phyloP scores from a whole-genome alignment of 768 basidiomycete genomes.

The Collybia sp. region DNA sequence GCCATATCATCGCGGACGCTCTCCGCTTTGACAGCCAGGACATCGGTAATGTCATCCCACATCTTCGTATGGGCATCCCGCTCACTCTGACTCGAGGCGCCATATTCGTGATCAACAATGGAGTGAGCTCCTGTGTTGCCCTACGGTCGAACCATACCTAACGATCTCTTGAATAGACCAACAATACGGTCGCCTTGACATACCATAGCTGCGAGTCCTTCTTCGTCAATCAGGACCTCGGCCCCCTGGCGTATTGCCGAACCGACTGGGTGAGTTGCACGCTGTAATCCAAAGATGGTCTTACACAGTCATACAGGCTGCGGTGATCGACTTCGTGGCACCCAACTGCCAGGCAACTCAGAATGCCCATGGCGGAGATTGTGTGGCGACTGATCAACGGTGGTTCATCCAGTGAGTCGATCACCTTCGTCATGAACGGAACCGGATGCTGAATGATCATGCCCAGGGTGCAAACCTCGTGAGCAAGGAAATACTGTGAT shows the following conservation, averaged over 20 bases:
- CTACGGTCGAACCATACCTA: not conserved
- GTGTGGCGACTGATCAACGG: conserved; percentile 38
- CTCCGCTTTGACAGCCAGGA: conserved; percentile 42
- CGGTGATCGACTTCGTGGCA: conserved; percentile 34
- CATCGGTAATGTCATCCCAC: conserved; percentile 19
- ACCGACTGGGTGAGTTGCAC: conserved; percentile 35
- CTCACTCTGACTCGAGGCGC: conserved; percentile 14
- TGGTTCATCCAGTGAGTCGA: conserved; percentile 46
- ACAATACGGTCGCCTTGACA: conserved; percentile 34
- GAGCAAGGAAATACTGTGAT: not conserved
- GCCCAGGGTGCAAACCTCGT: conserved; percentile 15
- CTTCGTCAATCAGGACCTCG: conserved; percentile 42
- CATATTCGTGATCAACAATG: conserved; percentile 25
- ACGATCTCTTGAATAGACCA: conserved; percentile 16
- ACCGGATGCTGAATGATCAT: not conserved
- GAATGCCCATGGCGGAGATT: conserved; percentile 47
- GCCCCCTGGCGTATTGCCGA: conserved; percentile 37
- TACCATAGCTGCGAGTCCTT: conserved; percentile 40
- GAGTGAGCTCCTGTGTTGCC: conserved; percentile 12
- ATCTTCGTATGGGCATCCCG: too few relatives aligned
- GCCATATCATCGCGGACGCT: conserved; percentile 44
- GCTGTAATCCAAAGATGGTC: not conserved
- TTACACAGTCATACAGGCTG: conserved; percentile 21
- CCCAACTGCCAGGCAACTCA: conserved; percentile 42
- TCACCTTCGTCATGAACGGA: not conserved